Base-by-base conservation (phyloP, 306 rosid genomes). In the Parietaria judaica region DNA sequence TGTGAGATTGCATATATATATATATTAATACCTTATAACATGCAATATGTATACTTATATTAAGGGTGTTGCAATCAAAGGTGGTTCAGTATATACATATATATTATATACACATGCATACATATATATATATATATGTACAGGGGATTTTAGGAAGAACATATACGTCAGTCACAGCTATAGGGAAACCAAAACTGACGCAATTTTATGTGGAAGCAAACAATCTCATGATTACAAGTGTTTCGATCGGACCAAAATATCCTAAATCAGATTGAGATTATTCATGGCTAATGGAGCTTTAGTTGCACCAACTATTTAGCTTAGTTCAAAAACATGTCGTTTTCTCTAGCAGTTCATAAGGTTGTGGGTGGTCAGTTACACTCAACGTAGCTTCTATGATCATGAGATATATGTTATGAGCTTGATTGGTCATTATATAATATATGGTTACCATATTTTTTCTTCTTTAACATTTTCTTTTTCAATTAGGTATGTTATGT, bases 161-260 rank as follows among this genome's bases (percentile, higher is more conserved):
- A 41, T 60, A 14, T 9, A 41, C 49, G n/a, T 14, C 36, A 60
- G n/a, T 60, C 10, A 59, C 14, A 70, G 58, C 13, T 51, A 58
- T 51, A 68, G 64, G 66, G 55, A 65, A 77, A 60, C 72, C 72
- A 38, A 51, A 60, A 55, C 36, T 36, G 66, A 77, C 55, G 58
- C 66, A 41, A 46, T 61, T 56, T 35, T 62, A 31, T 68, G 37
- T 55, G 49, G 14, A 59, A 59, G 72, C 65, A 72, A 72, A 38
- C 65, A 50, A 14, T 23, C 58, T 56, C 52, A 72, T 49, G 5
- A 56, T 56, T 56, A 23, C 43, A 31, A 1, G 60, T 56, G 39
- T 9, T 56, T 13, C 14, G 2, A 0, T 13, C 14, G 2, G 5
- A 4, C 5, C 53, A 49, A 49, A n/a, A 49, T n/a, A 49, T 23